Evolutionary conservation across 2,329 filamentous ascomycete species (phyloP).

Genomic region (Cryoendolithus antarcticus): DNA sequence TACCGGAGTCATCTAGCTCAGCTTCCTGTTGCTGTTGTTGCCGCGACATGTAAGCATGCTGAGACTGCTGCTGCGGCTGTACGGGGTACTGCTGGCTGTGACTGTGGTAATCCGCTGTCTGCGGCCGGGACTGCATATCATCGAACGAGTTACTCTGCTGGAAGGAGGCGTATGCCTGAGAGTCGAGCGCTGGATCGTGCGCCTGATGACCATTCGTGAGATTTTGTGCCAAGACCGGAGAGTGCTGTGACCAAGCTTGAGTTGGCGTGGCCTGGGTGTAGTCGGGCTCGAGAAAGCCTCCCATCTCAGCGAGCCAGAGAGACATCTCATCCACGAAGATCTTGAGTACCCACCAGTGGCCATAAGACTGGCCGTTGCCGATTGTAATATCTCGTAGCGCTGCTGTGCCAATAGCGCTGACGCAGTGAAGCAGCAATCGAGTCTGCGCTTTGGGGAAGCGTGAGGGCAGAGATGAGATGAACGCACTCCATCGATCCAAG

Average conservation of each 20-base stretch:
- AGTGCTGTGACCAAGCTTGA: slow-evolving; percentile 5
- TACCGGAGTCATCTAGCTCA: slow-evolving; percentile 27
- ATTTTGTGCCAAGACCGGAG: slow-evolving; percentile 10
- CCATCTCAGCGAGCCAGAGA: slow-evolving; percentile 76
- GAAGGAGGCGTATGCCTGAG: background rate
- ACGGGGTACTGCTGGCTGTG: slow-evolving; percentile 6
- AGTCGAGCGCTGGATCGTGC: slow-evolving; percentile 7
- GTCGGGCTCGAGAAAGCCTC: slow-evolving; percentile 60
- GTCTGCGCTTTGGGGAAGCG: slow-evolving; percentile 65
- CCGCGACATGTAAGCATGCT: slow-evolving; percentile 4
- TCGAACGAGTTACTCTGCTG: slow-evolving; percentile 2
- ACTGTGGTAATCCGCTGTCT: slow-evolving; percentile 2
- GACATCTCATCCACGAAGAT: slow-evolving; percentile 95
- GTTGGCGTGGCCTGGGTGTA: slow-evolving; percentile 1
- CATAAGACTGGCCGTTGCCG: slow-evolving; percentile 64
- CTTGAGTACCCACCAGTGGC: slow-evolving; percentile 92
- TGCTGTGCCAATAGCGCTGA: slow-evolving; percentile 62
- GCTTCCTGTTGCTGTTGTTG: slow-evolving; percentile 13
- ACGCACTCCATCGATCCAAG: slow-evolving; percentile 65
- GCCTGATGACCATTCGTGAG: slow-evolving; percentile 11
- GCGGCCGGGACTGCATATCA: slow-evolving; percentile 2
- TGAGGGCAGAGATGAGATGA: slow-evolving; percentile 54
- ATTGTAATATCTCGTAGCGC: slow-evolving; percentile 74
- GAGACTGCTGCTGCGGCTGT: slow-evolving; percentile 2
- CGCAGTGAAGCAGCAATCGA: slow-evolving; percentile 61